These are phyloP conservation scores for Pichia sp. DNA, from an alignment of 1,139 yeast species.

Conservation along the genomic window DNA sequence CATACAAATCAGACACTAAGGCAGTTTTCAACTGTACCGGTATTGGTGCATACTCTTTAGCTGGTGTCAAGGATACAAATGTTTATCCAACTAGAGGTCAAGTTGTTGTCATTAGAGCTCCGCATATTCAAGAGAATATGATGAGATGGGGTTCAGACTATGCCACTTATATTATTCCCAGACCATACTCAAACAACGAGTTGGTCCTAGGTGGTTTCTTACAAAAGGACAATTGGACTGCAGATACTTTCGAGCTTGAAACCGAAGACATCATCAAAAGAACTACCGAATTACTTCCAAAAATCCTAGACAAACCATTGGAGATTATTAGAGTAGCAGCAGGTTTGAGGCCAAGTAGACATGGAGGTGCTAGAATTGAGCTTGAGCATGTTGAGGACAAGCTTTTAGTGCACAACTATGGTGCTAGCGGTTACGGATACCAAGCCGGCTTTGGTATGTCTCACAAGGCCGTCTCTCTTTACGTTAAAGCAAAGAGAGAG, in stretches of 20 bases:
- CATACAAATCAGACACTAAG: slow-evolving; percentile 34
- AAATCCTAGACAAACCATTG: slow-evolving; percentile 37
- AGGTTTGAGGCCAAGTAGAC: slow-evolving; percentile 64
- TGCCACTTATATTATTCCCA: slow-evolving; percentile 63
- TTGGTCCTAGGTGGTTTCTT: slow-evolving; percentile 63
- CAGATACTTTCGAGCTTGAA: slow-evolving; percentile 46
- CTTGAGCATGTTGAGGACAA: slow-evolving; percentile 35
- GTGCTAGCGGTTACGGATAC: slow-evolving; percentile 73
- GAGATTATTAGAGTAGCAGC: slow-evolving; percentile 54
- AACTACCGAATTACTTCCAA: slow-evolving; percentile 48
- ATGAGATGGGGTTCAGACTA: slow-evolving; percentile 45
- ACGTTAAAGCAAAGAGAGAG: slow-evolving; percentile 12
- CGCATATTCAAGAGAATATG: slow-evolving; percentile 42
- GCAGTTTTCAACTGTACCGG: slow-evolving; percentile 67
- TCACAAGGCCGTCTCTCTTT: slow-evolving; percentile 34
- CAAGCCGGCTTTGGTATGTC: slow-evolving; percentile 70
- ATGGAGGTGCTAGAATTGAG: slow-evolving; percentile 63
- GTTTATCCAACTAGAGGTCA: slow-evolving; percentile 66
- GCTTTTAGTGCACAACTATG: slow-evolving; percentile 56
- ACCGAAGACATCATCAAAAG: slow-evolving; percentile 53
- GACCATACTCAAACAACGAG: slow-evolving; percentile 56
- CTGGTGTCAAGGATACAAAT: slow-evolving; percentile 48
- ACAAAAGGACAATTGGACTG: slow-evolving; percentile 52
- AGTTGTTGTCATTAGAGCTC: slow-evolving; percentile 55
- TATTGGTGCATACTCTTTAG: slow-evolving; percentile 48